Base-by-base conservation (phyloP, 805 yeast species). In the Komagataella populi region DNA sequence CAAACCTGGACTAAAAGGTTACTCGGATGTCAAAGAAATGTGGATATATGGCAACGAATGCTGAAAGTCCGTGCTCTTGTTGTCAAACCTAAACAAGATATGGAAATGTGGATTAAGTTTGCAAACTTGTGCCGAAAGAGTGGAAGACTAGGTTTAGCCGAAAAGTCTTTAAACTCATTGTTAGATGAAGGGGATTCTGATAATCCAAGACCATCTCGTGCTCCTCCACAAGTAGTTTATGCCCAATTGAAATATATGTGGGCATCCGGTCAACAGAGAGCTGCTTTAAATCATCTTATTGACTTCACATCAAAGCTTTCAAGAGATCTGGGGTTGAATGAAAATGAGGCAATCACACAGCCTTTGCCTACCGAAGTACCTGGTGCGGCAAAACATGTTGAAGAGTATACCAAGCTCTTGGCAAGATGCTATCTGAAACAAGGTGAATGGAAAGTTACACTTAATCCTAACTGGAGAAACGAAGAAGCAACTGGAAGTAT, bases 41-140 rank as follows among this genome's bases (percentile, higher is more conserved):
- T 93, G 50, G 99, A 93, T 68, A 89, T 90, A n/a, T 93, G 99
- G 99, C 97, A 91, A 64, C 74, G 97, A 61, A 83, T 93, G 80
- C 74, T 93, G 54, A 87, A 90, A 63, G 96, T 91, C 1, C 76
- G 99, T 52, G 91, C 97, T 0, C 72, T 93, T 48, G 98, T 93
- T 12, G 86, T 93, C 47, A 84, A 84, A 56, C 99, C 99, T 2
- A 87, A 90, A 57, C 95, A 93, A 60, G 97, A 93, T 63, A 85
- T 90, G 93, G 93, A 87, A 51, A 87, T 90, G 78, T 89, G 98
- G 96, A 91, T 93, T 60, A 90, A 93, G 65, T 95, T 93, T 73
- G 98, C 99, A 18, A 93, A 93, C 61, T 71, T 93, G 53, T 89
- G 98, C 63, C 78, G 99, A 55, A 93, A 93, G 68, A 85, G 96